Percentiles rank a stretch among this genome's conserved stretches.
These are phyloP conservation scores for Orychophragmus violaceus DNA, from an alignment of 345 rosid species.

Conservation along the genomic window DNA sequence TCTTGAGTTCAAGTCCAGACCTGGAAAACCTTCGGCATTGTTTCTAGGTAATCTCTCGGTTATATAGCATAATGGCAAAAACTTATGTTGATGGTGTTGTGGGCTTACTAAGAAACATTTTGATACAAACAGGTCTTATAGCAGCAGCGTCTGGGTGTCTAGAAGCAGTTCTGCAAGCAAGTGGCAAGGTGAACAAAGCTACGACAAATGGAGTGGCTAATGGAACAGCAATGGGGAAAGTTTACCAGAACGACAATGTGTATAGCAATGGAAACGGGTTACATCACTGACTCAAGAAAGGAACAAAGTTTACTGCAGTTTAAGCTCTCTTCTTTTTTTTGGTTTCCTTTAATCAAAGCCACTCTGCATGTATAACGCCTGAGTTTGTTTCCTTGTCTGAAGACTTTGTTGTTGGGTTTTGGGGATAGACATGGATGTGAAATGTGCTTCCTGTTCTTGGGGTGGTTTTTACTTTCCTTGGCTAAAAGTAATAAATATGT, in stretches of 20 bases:
- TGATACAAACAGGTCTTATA: conserved; percentile 46
- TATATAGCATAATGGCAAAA: background rate
- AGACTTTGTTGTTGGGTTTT: no score
- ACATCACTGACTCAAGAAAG: conserved; percentile 30
- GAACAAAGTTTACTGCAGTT: background rate
- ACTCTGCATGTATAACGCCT: no score
- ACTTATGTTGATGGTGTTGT: background rate
- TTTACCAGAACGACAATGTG: conserved; percentile 46
- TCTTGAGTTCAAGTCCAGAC: conserved; percentile 93
- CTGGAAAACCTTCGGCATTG: conserved; percentile 82
- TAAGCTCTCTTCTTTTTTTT: no score
- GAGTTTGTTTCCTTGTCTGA: no score
- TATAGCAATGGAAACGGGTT: conserved; percentile 59
- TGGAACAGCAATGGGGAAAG: conserved; percentile 33
- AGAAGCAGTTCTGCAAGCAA: conserved; percentile 37
- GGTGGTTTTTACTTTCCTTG: conserved; percentile 15
- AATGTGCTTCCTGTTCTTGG: no score
- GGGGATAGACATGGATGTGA: no score
- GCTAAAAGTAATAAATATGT: background rate
- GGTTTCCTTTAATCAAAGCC: no score
- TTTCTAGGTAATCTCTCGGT: conserved; percentile 51
- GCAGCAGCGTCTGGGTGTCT: conserved; percentile 63
- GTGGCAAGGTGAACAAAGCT: conserved; percentile 28
- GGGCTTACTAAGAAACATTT: background rate
- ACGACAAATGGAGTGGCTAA: conserved; percentile 39